phyloP scores from a whole-genome alignment of 805 yeast genomes.

The Hermanozyma aechmeae region DNA sequence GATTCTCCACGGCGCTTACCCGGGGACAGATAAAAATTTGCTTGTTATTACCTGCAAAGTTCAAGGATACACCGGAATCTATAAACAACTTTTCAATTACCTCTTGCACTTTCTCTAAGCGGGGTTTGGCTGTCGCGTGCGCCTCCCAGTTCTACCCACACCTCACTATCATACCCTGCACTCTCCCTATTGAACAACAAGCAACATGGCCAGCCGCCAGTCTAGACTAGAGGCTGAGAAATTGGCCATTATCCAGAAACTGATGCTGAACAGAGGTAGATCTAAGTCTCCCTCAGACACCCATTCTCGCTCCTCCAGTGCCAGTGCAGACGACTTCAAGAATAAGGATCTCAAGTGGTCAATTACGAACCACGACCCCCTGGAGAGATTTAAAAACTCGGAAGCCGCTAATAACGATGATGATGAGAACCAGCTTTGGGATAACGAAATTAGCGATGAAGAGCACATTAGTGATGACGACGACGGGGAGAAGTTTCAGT shows the following conservation, averaged over 20 bases:
- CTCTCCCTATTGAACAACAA: background rate
- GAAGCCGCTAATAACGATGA: no score
- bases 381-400: conserved; percentile 41
- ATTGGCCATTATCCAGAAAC: conserved; percentile 28
- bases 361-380: conserved; percentile 66
- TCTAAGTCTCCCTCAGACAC: conserved; percentile 25
- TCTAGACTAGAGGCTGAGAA: conserved; percentile 33
- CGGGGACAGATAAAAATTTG: no score
- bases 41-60: no score
- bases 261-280: conserved; percentile 27
- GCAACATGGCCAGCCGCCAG: conserved; percentile 25
- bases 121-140: no score
- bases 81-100: no score
- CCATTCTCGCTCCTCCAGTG: conserved; percentile 24
- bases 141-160: no score
- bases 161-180: background rate
- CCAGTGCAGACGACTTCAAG: conserved; percentile 24
- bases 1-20: no score
- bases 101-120: no score
- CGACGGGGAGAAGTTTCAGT: conserved; percentile 46
- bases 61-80: no score
- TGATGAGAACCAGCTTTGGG: conserved; percentile 4
- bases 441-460: conserved; percentile 41
- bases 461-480: conserved; percentile 55
- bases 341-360: conserved; percentile 48